Base-by-base conservation (phyloP, 2,329 filamentous ascomycete species). In the Aspergillus fructus region DNA sequence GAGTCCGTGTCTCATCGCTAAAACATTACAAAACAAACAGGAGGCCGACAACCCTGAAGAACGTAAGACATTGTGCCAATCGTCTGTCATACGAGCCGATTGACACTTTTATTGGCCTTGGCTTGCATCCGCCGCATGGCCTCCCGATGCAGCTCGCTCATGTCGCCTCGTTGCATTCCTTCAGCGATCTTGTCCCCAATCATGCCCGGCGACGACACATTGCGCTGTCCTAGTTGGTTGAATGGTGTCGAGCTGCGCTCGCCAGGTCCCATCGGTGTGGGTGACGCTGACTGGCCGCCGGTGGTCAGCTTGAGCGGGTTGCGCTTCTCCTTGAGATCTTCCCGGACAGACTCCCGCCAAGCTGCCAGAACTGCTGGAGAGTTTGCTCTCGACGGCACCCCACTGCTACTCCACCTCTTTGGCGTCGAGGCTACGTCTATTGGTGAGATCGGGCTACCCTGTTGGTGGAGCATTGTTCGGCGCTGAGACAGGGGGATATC, bases 61-160 rank as follows among this genome's bases (percentile, higher is more conserved):
- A 58, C 42, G 39, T 41, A 56, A 55, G 54, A 30, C n/a, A 19
- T 49, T 12, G 33, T 24, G 39, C 40, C 45, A 54, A 37, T 40
- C n/a, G 6, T n/a, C 39, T 23, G 49, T 54, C 46, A 58, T 54
- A 45, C 46, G 24, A 42, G 53, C 41, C 55, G 46, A 53, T 64
- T 68, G 23, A 66, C 59, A 46, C 64, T 65, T 47, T 68, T 72
- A 60, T 83, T 83, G 0, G 82, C 83, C 49, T 76, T 74, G 13
- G 81, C 80, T 70, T 96, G 92, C 87, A 97, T 89, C 71, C 82
- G 87, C 61, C 89, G 82, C 83, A 97, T 83, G 1, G 89, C 90
- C 62, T 93, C 88, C 19, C 89, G 83, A 71, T 97, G 93, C 21
- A 87, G 82, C 46, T 90, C 88, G 51, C 89, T 79, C 78, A 96